Percentiles rank a stretch among this genome's conserved stretches.
These are phyloP conservation scores for Rhodotorula sp. DNA, from an alignment of 1,284 basidiomycete species.

Conservation along the genomic window DNA sequence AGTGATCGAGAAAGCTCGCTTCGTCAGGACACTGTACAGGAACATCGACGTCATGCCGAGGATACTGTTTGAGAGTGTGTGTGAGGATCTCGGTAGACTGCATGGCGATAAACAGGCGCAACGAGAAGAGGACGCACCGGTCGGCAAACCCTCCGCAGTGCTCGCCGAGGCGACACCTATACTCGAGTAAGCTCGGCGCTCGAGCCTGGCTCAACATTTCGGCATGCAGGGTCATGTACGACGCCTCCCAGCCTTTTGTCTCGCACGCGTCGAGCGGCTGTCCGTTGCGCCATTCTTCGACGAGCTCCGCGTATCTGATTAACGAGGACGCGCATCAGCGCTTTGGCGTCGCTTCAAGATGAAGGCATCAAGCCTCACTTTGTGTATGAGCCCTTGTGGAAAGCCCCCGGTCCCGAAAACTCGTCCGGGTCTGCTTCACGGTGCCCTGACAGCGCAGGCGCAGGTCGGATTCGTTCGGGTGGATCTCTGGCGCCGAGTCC, in stretches of 20 bases:
- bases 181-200: conserved; percentile 22
- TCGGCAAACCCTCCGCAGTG: conserved; percentile 33
- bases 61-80: conserved; percentile 3
- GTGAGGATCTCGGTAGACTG: neutral
- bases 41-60: conserved; percentile 30
- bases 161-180: conserved; percentile 11
- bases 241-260: conserved; percentile 25
- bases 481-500: conserved; percentile 24
- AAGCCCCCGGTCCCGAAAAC: conserved; percentile 17
- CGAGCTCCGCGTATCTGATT: conserved; percentile 25
- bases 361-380: conserved; percentile 11
- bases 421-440: neutral
- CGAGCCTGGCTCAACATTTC: conserved; percentile 20
- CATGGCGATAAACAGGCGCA: neutral
- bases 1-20: conserved; percentile 24
- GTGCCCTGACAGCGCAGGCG: neutral
- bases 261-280: conserved; percentile 8
- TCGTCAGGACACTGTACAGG: conserved; percentile 30
- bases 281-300: conserved; percentile 31
- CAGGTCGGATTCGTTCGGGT: conserved; percentile 15
- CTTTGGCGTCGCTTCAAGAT: neutral
- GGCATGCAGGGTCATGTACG: conserved; percentile 23
- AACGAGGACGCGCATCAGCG: too few species aligned
- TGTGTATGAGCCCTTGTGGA: neutral
- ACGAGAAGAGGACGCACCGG: conserved; percentile 3